phyloP scores from a whole-genome alignment of 345 rosid genomes.

The Salix dunnii region DNA sequence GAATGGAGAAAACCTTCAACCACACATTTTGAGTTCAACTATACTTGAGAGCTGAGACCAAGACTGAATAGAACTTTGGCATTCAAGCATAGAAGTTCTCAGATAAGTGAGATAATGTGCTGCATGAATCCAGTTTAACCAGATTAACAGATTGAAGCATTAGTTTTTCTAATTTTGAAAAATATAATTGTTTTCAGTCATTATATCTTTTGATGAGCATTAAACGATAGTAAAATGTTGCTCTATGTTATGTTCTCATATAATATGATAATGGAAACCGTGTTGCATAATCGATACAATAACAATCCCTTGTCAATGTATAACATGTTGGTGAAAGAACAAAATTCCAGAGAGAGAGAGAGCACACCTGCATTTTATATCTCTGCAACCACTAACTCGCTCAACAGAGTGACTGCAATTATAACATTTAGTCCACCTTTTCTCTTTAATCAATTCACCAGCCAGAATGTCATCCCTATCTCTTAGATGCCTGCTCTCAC shows the following conservation, averaged over 20 bases:
- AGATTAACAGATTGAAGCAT: not conserved
- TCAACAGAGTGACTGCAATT: slow-evolving; percentile 29
- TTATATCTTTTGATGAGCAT: not conserved
- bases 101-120: not conserved
- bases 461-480: slow-evolving; percentile 24
- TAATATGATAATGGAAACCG: not conserved
- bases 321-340: not conserved
- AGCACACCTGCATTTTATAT: slow-evolving; percentile 25
- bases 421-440: slow-evolving; percentile 28
- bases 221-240: not conserved
- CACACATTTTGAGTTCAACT: not conserved
- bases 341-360: not conserved
- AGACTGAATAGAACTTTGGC: not conserved
- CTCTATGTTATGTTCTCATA: not conserved
- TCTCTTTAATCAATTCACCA: slow-evolving; percentile 25
- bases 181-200: not conserved
- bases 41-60: not conserved
- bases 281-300: not conserved
- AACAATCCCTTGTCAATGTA: not conserved
- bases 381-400: slow-evolving; percentile 23
- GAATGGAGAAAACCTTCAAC: not conserved
- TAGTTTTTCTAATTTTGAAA: not conserved
- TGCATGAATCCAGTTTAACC: not conserved
- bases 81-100: not conserved
- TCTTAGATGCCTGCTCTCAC: slow-evolving; percentile 15